Conservation (phyloP, 2,329 filamentous ascomycete genomes). For the Waltergamsia citrina region DNA sequence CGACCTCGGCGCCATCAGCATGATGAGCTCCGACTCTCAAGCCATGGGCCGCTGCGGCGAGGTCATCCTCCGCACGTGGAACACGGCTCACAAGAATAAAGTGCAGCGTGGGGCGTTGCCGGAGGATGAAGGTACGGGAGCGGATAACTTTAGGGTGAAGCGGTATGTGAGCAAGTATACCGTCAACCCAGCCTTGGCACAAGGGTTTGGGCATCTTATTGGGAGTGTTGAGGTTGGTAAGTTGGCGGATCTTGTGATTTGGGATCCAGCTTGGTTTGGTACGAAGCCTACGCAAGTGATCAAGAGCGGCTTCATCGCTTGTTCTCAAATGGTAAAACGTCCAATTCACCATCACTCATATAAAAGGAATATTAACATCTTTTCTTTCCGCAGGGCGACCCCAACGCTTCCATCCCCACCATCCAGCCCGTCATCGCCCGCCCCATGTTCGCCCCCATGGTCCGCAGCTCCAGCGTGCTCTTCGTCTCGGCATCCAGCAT, state of each 20-base stretch:
- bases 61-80: slow-evolving; percentile 88
- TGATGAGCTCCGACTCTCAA: slow-evolving; percentile 95
- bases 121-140: slow-evolving; percentile 70
- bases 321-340: slow-evolving; percentile 66
- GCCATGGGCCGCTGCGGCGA: slow-evolving; percentile 96
- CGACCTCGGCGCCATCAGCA: slow-evolving; percentile 88
- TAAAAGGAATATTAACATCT: not conserved
- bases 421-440: slow-evolving; percentile 77
- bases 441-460: slow-evolving; percentile 73
- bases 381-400: slow-evolving; percentile 50
- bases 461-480: slow-evolving; percentile 64
- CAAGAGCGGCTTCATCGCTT: slow-evolving; percentile 81
- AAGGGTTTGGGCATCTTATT: slow-evolving; percentile 81
- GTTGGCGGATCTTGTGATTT: slow-evolving; percentile 79
- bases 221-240: slow-evolving; percentile 86
- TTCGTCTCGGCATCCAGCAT: slow-evolving; percentile 75
- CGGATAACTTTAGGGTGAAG: slow-evolving; percentile 89
- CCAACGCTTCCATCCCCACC: slow-evolving; percentile 78
- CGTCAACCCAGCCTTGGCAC: slow-evolving; percentile 83
- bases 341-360: not conserved
- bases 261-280: slow-evolving; percentile 79
- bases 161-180: slow-evolving; percentile 94
- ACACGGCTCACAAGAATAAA: slow-evolving; percentile 97
- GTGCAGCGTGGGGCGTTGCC: slow-evolving; percentile 65
- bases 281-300: slow-evolving; percentile 74